Conservation (phyloP, 768 basidiomycete species). For the Boletus pseudo-olivaceus region DNA sequence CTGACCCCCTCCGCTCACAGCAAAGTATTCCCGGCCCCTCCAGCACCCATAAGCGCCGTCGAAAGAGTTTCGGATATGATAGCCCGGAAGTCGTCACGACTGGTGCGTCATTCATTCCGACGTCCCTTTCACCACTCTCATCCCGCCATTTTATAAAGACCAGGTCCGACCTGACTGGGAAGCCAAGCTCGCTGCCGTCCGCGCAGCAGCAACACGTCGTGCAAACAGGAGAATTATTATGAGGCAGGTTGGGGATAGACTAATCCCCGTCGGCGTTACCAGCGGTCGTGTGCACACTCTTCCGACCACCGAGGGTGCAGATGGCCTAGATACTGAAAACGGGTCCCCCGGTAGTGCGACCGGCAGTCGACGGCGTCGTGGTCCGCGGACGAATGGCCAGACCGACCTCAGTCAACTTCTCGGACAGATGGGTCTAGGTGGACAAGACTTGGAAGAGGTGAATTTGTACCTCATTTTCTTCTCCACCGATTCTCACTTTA, state of each 20-base stretch:
- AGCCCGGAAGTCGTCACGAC: conserved; percentile 89
- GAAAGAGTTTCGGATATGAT: conserved; percentile 86
- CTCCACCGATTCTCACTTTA: conserved; percentile 10
- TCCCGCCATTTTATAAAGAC: conserved; percentile 46
- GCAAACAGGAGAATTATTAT: conserved; percentile 96
- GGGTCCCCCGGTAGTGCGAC: conserved; percentile 33
- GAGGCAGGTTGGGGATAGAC: conserved; percentile 96
- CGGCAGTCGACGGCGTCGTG: conserved; percentile 55
- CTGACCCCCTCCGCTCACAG: conserved; percentile 50
- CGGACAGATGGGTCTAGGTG: conserved; percentile 61
- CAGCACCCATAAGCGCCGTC: conserved; percentile 64
- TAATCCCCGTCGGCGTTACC: conserved; percentile 95
- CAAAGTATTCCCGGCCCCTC: conserved; percentile 37
- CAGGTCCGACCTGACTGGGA: conserved; percentile 99
- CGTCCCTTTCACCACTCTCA: conserved; percentile 7
- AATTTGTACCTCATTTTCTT: conserved; percentile 23
- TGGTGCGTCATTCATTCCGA: conserved; percentile 46
- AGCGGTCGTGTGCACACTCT: conserved; percentile 79
- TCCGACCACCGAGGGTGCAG: conserved; percentile 50
- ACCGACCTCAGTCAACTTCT: conserved; percentile 62
- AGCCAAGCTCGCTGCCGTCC: conserved; percentile 87
- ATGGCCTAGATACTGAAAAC: conserved; percentile 40
- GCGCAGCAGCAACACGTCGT: conserved; percentile 91
- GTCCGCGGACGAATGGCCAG: conserved; percentile 47
- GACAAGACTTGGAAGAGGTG: conserved; percentile 94